Evolutionary conservation across 495 filamentous ascomycete species (phyloP).

Genomic region (Aspergillus ostianus): DNA sequence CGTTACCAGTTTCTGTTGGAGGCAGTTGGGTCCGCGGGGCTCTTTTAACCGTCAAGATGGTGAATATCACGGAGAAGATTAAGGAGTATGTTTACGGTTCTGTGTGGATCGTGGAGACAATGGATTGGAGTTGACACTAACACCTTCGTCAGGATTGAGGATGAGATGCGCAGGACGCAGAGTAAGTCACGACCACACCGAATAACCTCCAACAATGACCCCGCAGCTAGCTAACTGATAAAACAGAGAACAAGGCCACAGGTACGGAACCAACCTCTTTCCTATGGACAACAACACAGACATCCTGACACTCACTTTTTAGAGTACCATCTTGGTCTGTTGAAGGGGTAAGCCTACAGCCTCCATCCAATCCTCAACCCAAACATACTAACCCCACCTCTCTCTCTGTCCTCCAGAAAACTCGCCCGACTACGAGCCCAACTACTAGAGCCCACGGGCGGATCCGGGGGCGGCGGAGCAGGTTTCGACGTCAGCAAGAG

Average conservation of each 20-base stretch:
- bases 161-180: conserved; percentile 98
- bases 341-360: conserved; percentile 74
- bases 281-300: not conserved
- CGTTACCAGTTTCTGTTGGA: not conserved
- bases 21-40: conserved; percentile 27
- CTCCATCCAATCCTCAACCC: not conserved
- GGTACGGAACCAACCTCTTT: conserved; percentile 51
- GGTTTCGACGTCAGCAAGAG: conserved; percentile 98
- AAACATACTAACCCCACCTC: not conserved
- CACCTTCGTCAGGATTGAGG: conserved; percentile 75
- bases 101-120: not conserved
- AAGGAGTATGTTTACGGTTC: conserved; percentile 69
- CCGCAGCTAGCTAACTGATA: conserved; percentile 33
- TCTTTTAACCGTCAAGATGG: conserved; percentile 69
- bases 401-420: conserved; percentile 58
- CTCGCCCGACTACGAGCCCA: conserved; percentile 94
- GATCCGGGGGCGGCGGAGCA: conserved; percentile 69
- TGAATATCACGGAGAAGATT: conserved; percentile 99
- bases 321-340: conserved; percentile 97
- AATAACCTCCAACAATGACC: conserved; percentile 17
- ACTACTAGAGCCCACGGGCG: conserved; percentile 85
- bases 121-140: conserved; percentile 12
- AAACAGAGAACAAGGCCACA: conserved; percentile 96
- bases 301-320: conserved; percentile 19
- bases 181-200: conserved; percentile 53